Base-by-base conservation (phyloP, 805 yeast species). In the Teunomyces aglyptinius region DNA sequence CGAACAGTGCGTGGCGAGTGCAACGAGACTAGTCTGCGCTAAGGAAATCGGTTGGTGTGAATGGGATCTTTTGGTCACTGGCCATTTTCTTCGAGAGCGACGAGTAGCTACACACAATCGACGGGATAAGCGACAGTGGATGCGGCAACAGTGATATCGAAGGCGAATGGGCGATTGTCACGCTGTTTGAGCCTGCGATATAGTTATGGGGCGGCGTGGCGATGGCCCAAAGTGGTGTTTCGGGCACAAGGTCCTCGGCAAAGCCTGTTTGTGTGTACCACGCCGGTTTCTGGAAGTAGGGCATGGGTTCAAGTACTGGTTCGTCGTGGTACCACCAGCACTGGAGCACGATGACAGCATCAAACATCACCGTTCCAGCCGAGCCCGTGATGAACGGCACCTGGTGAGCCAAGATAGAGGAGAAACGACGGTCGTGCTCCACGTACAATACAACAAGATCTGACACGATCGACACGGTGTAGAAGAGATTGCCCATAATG, bases 331-430 rank as follows among this genome's bases (percentile, higher is more conserved):
- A 46, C 67, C 43, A 46, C 67, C 66, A 62, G 48, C 58, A 66
- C 53, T 71, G 76, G 39, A 61, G 52, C 29, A 71, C 52, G 22
- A 71, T 61, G 13, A 65, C 51, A 16, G 50, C 42, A 51, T 71
- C 76, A 22, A 56, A 58, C 15, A 53, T 7, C 6, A 61, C 58
- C 0, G 67, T 63, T 6, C 65, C 66, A 1, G 57, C 78, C 53
- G 94, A 83, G 1, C 97, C 97, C 20, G 89, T 58, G 27, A 92
- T 73, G 59, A 84, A 91, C 0, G 97, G 96, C 44, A 89, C 61
- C 57, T 90, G 96, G 40, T 80, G 82, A 52, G 69, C 53, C 22
- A 60, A 49, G 3, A 60, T 54, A 26, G 47, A 41, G 18, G 36
- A 40, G 44, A 46, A 49, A 1, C 15, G 48, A 12, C 47, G 46